Conservation (phyloP, 1,139 yeast species). For the Saccharomycopsis crataegensis region DNA sequence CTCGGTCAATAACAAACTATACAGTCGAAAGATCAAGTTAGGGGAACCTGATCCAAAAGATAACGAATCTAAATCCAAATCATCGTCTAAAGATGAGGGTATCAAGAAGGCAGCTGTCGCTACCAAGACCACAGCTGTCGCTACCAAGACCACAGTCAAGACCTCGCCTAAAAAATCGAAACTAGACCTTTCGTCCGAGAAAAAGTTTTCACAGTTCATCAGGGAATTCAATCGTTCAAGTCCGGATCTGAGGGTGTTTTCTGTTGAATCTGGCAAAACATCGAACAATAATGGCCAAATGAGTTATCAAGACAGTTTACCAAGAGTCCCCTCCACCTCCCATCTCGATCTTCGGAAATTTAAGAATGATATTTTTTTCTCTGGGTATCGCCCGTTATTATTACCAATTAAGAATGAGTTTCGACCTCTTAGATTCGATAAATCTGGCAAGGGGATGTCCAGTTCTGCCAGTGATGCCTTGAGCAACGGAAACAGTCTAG, state of each 20-base stretch:
- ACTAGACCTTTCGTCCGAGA: conserved; percentile 9
- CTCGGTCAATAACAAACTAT: no score
- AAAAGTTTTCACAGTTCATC: conserved; percentile 18
- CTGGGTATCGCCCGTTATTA: conserved; percentile 18
- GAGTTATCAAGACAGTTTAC: conserved; percentile 8
- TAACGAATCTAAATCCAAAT: no score
- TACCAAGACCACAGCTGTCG: neutral
- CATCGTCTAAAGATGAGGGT: no score
- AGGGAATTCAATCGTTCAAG: conserved; percentile 14
- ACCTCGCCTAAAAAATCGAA: neutral
- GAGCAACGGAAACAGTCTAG: neutral
- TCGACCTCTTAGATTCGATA: conserved; percentile 10
- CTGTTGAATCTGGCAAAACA: neutral
- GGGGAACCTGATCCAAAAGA: no score
- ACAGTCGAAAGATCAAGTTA: no score
- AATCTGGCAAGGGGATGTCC: conserved; percentile 1
- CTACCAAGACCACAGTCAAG: neutral
- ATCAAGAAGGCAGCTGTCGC: no score
- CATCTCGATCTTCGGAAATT: conserved; percentile 16
- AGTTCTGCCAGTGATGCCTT: neutral
- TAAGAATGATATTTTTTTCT: conserved; percentile 15
- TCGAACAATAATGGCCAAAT: neutral
- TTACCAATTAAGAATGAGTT: conserved; percentile 13
- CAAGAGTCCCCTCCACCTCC: conserved; percentile 17
- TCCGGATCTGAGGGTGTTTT: neutral